Base-by-base conservation (phyloP, 2,329 filamentous ascomycete genomes). In the Stachybotrys chartarum region DNA sequence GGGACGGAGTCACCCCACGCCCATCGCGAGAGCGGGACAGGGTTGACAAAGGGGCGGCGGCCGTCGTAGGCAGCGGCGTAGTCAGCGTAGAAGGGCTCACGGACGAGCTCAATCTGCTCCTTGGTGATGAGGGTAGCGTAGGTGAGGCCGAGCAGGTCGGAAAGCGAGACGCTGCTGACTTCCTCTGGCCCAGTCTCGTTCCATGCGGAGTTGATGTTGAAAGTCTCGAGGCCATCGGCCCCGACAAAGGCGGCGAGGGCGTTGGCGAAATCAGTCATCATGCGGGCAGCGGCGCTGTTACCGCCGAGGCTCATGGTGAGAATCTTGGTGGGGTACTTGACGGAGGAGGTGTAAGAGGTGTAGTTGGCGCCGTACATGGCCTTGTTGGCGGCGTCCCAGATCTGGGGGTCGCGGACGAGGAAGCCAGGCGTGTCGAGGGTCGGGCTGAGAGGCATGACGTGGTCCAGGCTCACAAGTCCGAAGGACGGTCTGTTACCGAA, bases 341-440 rank as follows among this genome's bases (percentile, higher is more conserved):
- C 60, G 44, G 39, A 14, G 35, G 46, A 8, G 44, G 51, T 45
- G 49, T 71, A 55, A 0, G 68, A 67, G 1, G 67, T 70, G 60
- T 72, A 73, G 57, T 72, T 72, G 30, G 55, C 60, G 17, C 50
- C 50, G 57, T 72, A 72, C 56, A 72, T 55, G 4, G 61, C 70
- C 12, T 62, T 55, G 31, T 66, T 65, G 6, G 67, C 69, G 6
- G 47, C 55, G 51, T 71, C 69, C 71, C 70, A 72, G 3, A 72
- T 50, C 0, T 55, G 52, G 1, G 69, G 64, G 52, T 73, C 70
- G 14, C 75, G 66, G 6, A 68, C 62, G 17, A 78, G 61, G 52
- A 78, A 71, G 0, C 75, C 77, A 0, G 74, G 66, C 0, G 76
- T 80, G 52, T 80, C 78, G 16, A 78, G 66, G 0, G 66, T 63